A percentile compares a stretch with the other conserved stretches of the same genome.
Conservation (phyloP, 805 yeast genomes). For the Diddensiella caesifluorescens region DNA sequence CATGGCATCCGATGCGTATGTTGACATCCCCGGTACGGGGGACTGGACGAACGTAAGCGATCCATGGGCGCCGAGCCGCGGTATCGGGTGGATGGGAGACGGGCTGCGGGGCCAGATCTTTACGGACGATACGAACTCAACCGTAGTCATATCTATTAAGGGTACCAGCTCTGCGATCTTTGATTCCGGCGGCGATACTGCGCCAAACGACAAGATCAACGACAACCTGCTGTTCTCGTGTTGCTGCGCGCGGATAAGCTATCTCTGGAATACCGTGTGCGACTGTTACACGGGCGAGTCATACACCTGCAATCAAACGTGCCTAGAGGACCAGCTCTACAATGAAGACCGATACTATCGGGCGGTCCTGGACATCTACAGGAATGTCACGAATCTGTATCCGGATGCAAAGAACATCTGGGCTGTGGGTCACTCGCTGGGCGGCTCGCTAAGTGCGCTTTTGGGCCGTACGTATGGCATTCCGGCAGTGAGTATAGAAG, state of each 20-base stretch:
- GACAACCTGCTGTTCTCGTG: constrained; percentile 89
- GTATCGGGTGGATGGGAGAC: constrained; percentile 80
- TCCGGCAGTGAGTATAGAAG: constrained; percentile 86
- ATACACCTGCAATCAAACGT: constrained; percentile 82
- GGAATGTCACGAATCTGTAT: constrained; percentile 60
- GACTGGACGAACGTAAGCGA: constrained; percentile 80
- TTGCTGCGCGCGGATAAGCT: constrained; percentile 90
- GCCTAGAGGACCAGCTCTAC: constrained; percentile 71
- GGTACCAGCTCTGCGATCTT: constrained; percentile 86
- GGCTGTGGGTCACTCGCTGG: constrained; percentile 94
- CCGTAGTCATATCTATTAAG: constrained; percentile 74
- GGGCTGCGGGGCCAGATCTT: constrained; percentile 93
- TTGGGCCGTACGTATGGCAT: constrained; percentile 85
- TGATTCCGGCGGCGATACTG: constrained; percentile 56
- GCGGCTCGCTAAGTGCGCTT: constrained; percentile 78
- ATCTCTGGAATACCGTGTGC: constrained; percentile 91
- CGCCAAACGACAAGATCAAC: constrained; percentile 72
- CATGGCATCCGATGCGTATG: constrained; percentile 90
- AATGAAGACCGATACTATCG: constrained; percentile 77
- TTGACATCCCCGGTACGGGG: constrained; percentile 64
- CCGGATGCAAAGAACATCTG: constrained; percentile 66
- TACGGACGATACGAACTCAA: constrained; percentile 48
- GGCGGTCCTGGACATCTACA: constrained; percentile 70
- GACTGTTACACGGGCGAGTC: constrained; percentile 77
- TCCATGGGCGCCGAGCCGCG: constrained; percentile 52